Conservation (phyloP, 202 grass and related monocot species). For the Musa balbisiana region DNA sequence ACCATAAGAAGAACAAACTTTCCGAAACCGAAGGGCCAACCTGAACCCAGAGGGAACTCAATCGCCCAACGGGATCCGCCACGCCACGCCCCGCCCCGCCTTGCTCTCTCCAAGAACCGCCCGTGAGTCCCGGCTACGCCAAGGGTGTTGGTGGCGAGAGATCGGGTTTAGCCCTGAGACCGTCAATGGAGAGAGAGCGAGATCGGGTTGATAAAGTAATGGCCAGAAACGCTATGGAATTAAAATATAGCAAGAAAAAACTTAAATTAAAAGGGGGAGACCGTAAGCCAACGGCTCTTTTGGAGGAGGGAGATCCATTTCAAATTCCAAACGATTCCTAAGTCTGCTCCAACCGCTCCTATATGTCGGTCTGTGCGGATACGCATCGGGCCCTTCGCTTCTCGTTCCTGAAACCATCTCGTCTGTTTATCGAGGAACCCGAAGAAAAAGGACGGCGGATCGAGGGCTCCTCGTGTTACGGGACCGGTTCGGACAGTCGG, state of each 20-base stretch:
- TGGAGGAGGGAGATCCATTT: constrained; percentile 35
- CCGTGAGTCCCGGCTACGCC: not conserved
- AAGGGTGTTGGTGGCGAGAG: not conserved
- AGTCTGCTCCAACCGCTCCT: not conserved
- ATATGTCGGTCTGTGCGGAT: not conserved
- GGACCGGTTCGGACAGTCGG: too few species aligned
- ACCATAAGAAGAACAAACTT: not conserved
- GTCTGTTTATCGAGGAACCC: not conserved
- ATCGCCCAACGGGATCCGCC: not conserved
- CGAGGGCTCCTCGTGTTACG: not conserved
- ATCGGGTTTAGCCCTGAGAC: not conserved
- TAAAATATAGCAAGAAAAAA: not conserved
- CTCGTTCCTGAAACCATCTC: not conserved
- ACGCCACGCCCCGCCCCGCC: not conserved
- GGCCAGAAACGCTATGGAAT: not conserved
- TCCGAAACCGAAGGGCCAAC: not conserved
- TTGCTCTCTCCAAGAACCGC: not conserved
- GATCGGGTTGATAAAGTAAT: not conserved
- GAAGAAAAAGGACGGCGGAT: not conserved
- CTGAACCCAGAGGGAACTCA: not conserved
- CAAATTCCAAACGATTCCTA: constrained; percentile 39
- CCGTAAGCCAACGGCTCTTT: constrained; percentile 39
- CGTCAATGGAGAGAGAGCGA: not conserved
- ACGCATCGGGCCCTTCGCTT: not conserved
- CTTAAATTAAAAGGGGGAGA: not conserved